Conservation (phyloP, 192 early-diverging fungal species). For the Umbelopsis ramanniana region DNA sequence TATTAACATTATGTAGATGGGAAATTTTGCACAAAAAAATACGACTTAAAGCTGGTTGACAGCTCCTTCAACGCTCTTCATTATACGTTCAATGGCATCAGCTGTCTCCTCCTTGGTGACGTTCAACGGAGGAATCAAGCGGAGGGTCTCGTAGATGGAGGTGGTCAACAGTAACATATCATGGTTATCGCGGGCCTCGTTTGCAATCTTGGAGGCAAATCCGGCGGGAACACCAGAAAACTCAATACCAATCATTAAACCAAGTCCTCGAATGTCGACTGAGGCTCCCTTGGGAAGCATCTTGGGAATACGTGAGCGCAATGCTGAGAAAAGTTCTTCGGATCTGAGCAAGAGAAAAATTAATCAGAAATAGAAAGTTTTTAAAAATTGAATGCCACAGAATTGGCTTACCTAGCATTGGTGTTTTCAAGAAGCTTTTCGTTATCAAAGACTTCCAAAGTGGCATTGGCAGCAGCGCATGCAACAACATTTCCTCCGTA, state of each 20-base stretch:
- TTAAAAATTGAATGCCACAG: no score
- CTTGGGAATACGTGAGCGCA: slow-evolving; percentile 31
- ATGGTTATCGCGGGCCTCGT: slow-evolving; percentile 36
- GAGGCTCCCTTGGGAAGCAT: slow-evolving; percentile 35
- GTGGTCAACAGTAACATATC: slow-evolving; percentile 50
- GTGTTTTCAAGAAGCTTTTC: slow-evolving; percentile 46
- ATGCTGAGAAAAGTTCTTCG: slow-evolving; percentile 40
- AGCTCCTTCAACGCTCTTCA: slow-evolving; percentile 33
- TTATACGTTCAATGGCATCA: slow-evolving; percentile 34
- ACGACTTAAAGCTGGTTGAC: slow-evolving; percentile 5
- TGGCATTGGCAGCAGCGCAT: slow-evolving; percentile 51
- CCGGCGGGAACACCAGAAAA: slow-evolving; percentile 41
- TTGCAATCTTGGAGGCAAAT: slow-evolving; percentile 33
- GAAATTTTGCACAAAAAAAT: not conserved
- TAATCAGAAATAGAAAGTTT: no score
- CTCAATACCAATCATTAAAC: slow-evolving; percentile 52
- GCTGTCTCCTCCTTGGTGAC: slow-evolving; percentile 47
- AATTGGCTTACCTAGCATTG: slow-evolving; percentile 39
- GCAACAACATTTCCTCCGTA: slow-evolving; percentile 45
- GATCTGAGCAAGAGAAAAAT: slow-evolving; percentile 31
- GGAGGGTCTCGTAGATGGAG: slow-evolving; percentile 48
- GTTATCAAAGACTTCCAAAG: slow-evolving; percentile 46
- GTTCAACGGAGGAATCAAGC: slow-evolving; percentile 48
- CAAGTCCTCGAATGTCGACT: slow-evolving; percentile 48
- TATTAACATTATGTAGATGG: not conserved